Evolutionary conservation across 2,329 filamentous ascomycete species (phyloP).

Genomic region (Sarocladiaceae sp.): DNA sequence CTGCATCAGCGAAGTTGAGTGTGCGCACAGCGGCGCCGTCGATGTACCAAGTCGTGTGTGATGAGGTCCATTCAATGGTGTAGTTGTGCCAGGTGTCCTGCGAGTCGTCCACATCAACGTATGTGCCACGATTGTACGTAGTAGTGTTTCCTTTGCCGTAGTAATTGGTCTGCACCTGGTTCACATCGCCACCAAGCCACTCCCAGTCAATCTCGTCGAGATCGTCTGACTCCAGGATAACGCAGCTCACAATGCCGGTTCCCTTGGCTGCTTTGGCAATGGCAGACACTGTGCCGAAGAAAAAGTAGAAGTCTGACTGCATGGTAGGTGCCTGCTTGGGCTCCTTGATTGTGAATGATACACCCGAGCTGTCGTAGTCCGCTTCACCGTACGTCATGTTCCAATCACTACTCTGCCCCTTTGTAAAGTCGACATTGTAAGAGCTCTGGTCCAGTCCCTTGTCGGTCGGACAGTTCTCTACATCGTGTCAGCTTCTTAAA

Average conservation of each 20-base stretch:
- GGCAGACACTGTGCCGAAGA: conserved; percentile 68
- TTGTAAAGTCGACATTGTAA: conserved; percentile 54
- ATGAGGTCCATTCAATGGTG: conserved; percentile 48
- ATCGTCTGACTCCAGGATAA: conserved; percentile 66
- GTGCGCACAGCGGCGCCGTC: conserved; percentile 49
- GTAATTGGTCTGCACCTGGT: conserved; percentile 69
- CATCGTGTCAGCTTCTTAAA: background rate
- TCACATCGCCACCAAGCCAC: conserved; percentile 60
- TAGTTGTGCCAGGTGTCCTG: conserved; percentile 47
- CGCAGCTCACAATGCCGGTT: conserved; percentile 63
- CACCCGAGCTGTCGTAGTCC: conserved; percentile 17
- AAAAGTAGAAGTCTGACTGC: conserved; percentile 66
- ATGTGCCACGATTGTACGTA: conserved; percentile 52
- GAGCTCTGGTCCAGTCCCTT: conserved; percentile 53
- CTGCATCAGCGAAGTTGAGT: conserved; percentile 39
- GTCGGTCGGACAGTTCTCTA: conserved; percentile 49
- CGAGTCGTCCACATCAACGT: conserved; percentile 37
- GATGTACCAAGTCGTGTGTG: conserved; percentile 46
- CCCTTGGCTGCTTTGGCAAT: conserved; percentile 36
- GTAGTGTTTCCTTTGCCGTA: conserved; percentile 62
- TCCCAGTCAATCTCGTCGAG: conserved; percentile 78
- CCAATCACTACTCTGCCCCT: conserved; percentile 42
- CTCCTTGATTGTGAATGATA: conserved; percentile 46
- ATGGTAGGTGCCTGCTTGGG: conserved; percentile 52
- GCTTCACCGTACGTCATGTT: conserved; percentile 15